A percentile compares a stretch with the other conserved stretches of the same genome.
Conservation (phyloP, 345 rosid genomes). For the Schrenkiella parvula region DNA sequence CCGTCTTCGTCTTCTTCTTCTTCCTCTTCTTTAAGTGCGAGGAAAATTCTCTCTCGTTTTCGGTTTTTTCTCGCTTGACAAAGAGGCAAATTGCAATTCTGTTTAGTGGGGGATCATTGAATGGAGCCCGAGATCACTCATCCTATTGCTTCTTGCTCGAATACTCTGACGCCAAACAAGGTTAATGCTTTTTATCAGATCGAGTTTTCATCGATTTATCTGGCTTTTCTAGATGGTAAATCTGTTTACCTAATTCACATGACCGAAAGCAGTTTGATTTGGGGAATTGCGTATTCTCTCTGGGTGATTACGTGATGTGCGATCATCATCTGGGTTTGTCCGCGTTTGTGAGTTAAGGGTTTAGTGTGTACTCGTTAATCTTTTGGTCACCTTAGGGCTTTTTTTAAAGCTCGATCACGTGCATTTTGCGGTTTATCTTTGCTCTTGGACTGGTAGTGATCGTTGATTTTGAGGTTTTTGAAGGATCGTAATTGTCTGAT, state of each 20-base stretch:
- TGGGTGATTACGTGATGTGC: not conserved
- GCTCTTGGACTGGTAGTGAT: not conserved
- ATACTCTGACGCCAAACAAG: constrained; percentile 40
- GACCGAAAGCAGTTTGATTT: not conserved
- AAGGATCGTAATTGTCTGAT: not conserved
- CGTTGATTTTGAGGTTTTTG: not conserved
- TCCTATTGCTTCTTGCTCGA: constrained; percentile 38
- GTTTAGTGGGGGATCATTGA: not conserved
- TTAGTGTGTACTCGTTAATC: not conserved
- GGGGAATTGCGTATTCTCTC: not conserved
- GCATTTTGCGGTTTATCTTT: constrained; percentile 4
- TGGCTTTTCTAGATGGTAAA: not conserved
- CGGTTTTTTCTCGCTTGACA: constrained; percentile 19
- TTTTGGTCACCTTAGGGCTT: not conserved
- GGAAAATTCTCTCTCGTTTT: constrained; percentile 13
- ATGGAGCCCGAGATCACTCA: constrained; percentile 78
- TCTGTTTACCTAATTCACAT: constrained; percentile 10
- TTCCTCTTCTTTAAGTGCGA: not conserved
- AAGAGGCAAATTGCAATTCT: constrained; percentile 23
- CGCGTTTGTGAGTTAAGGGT: not conserved
- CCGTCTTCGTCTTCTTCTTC: not conserved
- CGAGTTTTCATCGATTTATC: not conserved
- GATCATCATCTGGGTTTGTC: constrained; percentile 23
- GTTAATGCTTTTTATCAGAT: constrained; percentile 28
- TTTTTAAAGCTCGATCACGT: not conserved